Base-by-base conservation (phyloP, 139 green algal genomes). In the Auxenochlorella pyrenoidosa region DNA sequence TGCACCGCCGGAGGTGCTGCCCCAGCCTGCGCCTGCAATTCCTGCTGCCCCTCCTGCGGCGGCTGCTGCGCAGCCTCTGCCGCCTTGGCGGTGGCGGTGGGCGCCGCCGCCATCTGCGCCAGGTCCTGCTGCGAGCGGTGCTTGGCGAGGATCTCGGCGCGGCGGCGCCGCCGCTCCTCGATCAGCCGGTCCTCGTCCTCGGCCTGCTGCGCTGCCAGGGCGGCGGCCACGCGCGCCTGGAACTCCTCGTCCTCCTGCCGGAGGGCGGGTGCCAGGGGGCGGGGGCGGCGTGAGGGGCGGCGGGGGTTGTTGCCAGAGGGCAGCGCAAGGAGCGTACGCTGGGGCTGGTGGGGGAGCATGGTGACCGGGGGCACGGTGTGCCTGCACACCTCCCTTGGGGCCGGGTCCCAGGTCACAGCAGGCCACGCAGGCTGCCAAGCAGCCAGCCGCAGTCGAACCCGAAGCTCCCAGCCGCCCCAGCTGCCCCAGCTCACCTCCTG, bases 131-230 rank as follows among this genome's bases (percentile, higher is more conserved):
- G 58, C 80, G 90, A 76, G 5, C 58, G 75, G 81, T 96, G 92
- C 83, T 94, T 95, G 66, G 90, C 93, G 59, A 96, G 81, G 83
- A 96, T 95, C 47, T 90, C 92, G 83, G 90, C 80, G 12, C 93
- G 79, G 32, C 91, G 82, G 43, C 87, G 77, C 51, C 95, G 75
- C 76, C 94, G 91, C 82, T 94, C 92, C 84, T 96, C 93, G 16
- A 95, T 95, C 30, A 94, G 87, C 47, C 71, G n/a, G n/a, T 91
- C 86, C 85, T 96, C 93, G 73, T 94, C 90, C 30, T 92, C 90
- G 2, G 88, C 91, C 4, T 76, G 75, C 72, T 90, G 81, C 12
- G 34, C 88, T 63, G 87, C 72, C 87, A 94, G 73, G 1, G 86
- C 82, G 1, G 88, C 90, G 0, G 76, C 87, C 82, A 93, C 86